Evolutionary conservation across 345 rosid species (phyloP), one percentile per base, ranked within the genome.

Genomic region (Limnanthes douglasii): DNA sequence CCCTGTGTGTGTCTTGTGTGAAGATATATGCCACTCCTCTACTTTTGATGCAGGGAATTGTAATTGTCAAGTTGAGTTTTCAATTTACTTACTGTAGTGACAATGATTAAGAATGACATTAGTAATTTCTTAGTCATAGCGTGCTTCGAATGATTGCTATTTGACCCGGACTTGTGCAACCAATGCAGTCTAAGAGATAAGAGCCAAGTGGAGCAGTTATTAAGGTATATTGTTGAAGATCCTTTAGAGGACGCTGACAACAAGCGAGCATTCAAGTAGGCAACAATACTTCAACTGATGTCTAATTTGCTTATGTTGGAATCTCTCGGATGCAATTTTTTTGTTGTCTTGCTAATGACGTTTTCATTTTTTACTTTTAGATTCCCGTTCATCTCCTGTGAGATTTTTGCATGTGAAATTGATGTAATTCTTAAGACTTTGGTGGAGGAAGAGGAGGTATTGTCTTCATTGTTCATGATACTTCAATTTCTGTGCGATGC

Each of bases 391-490:
- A 66, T 92, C 56, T 69, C 99, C 23, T 85, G 95, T 46, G 99
- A 92, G 78, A 68, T 92, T 48, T 81, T 92, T 54, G 81, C 96
- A 23, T 92, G 99, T 22, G 99, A 92, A 61, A 92, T 85, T 54
- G 99, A 92, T 59, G 95, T 81, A 49, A 85, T 92, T 49, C 72
- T 92, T 31, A 85, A 78, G 69, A 71, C 99, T 26, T 46, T 92
- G 55, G 84, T 85, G 43, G 99, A 92, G 59, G 99, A 92, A 33
- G 74, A 78, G 60, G 93, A 92, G 93, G 96, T 92, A 53, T 17
- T 11, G 12, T 15, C 9, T 48, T 30, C 19, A 24, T 28, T 53
- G 20, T 31, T 24, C 15, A 15, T 33, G 46, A 32, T 12, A 37
- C 25, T 20, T 39, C 28, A 26, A 11, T 19, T 14, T 31, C 21